A percentile compares a stretch with the other conserved stretches of the same genome.
phyloP scores from a whole-genome alignment of 2,329 filamentous ascomycete genomes.

The Ophiostoma ulmi region DNA sequence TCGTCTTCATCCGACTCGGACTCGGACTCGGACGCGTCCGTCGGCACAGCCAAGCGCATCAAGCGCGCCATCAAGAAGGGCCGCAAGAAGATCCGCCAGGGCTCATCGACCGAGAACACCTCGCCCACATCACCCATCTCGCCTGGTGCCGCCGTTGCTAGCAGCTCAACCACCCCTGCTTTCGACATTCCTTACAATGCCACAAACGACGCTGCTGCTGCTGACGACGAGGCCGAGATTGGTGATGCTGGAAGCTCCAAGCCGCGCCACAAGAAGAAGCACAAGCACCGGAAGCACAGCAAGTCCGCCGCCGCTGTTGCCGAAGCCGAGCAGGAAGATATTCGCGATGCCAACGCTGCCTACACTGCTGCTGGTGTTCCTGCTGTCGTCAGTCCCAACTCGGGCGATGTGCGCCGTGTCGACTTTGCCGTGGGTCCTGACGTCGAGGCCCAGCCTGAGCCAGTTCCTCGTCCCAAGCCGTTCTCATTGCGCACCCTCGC shows the following conservation, averaged over 20 bases:
- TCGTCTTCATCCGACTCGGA: conserved; percentile 41
- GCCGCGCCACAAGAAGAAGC: conserved; percentile 33
- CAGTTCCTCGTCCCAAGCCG: conserved; percentile 28
- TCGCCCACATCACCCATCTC: neutral
- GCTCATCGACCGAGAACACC: conserved; percentile 37
- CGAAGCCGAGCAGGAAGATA: conserved; percentile 4
- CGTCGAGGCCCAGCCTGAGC: conserved; percentile 35
- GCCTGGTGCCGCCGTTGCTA: neutral
- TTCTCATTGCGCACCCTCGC: conserved; percentile 39
- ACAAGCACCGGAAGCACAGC: conserved; percentile 35
- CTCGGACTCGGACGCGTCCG: conserved; percentile 40
- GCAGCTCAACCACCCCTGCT: neutral
- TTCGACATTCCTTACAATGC: neutral
- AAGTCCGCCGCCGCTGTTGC: neutral
- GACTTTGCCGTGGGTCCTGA: conserved; percentile 40
- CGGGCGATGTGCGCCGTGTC: conserved; percentile 37
- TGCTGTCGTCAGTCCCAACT: neutral
- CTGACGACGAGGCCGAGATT: conserved; percentile 29
- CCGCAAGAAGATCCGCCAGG: conserved; percentile 47
- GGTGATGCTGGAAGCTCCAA: conserved; percentile 21
- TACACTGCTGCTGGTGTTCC: neutral
- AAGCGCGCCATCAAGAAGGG: conserved; percentile 57
- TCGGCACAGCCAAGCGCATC: conserved; percentile 54
- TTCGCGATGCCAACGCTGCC: neutral
- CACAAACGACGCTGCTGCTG: neutral